These are phyloP conservation scores for Alternaria triticina DNA, from an alignment of 2,329 filamentous ascomycete species.

Conservation along the genomic window DNA sequence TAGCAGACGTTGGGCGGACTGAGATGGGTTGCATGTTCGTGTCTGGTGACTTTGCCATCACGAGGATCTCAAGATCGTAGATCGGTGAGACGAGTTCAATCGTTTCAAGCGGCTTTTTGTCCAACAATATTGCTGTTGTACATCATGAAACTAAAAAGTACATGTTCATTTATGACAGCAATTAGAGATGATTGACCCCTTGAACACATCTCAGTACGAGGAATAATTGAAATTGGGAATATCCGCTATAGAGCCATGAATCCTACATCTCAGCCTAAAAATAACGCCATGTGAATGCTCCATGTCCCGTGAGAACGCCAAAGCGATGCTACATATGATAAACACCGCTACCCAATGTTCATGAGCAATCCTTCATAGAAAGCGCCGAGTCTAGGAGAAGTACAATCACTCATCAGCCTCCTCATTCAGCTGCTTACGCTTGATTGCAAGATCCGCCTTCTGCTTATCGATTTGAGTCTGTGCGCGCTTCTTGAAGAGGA, in stretches of 20 bases:
- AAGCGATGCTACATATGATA: not conserved
- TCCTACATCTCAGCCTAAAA: not conserved
- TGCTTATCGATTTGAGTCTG: conserved; percentile 58
- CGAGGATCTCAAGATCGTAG: too few relatives aligned
- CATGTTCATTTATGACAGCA: not conserved
- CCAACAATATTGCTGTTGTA: too few relatives aligned
- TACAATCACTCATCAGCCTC: conserved; percentile 27
- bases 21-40: too few relatives aligned
- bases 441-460: conserved; percentile 56
- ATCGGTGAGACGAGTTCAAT: too few relatives aligned
- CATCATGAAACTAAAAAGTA: too few relatives aligned
- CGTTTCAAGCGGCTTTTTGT: too few relatives aligned
- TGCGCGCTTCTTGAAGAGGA: conserved; percentile 58
- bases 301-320: not conserved
- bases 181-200: too few relatives aligned
- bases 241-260: not conserved
- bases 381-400: not conserved
- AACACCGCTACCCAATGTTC: not conserved
- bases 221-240: not conserved
- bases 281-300: not conserved
- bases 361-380: not conserved
- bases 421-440: conserved; percentile 56
- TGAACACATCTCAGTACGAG: not conserved
- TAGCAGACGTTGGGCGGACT: too few relatives aligned
- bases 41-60: too few relatives aligned